Conservation (phyloP, 2,329 filamentous ascomycete species). For the Fusarium proliferatum region DNA sequence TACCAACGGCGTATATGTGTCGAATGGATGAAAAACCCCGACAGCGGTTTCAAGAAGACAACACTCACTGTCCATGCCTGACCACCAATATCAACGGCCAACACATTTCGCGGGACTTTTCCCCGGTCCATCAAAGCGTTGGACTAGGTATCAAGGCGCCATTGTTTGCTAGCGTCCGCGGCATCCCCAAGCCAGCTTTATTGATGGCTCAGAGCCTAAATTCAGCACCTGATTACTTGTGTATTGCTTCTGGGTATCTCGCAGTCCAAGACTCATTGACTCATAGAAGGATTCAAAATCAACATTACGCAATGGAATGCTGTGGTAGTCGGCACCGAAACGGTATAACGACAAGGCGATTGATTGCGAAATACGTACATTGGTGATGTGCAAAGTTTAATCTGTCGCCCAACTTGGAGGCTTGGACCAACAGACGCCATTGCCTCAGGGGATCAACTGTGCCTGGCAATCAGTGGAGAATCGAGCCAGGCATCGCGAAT, state of each 20-base stretch:
- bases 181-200: constrained; percentile 6
- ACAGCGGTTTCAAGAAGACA: constrained; percentile 10
- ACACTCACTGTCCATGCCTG: not conserved
- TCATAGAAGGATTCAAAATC: constrained; percentile 4
- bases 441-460: constrained; percentile 8
- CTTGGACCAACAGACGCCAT: constrained; percentile 5
- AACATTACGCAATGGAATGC: constrained; percentile 15
- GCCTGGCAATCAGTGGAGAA: constrained; percentile 23
- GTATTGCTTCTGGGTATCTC: not conserved
- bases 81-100: not conserved
- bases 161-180: constrained; percentile 35
- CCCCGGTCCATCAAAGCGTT: constrained; percentile 30
- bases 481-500: constrained; percentile 7
- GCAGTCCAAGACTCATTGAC: not conserved
- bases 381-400: not conserved
- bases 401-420: not conserved
- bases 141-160: constrained; percentile 10
- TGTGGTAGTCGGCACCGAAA: constrained; percentile 3
- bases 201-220: constrained; percentile 18
- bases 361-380: not conserved
- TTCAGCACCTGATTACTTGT: not conserved
- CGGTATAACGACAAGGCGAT: not conserved
- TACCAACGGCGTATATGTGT: not conserved
- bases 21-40: not conserved
- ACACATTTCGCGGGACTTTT: constrained; percentile 34